Percentiles rank a stretch among this genome's conserved stretches.
Conservation (phyloP, 768 basidiomycete species). For the Podaxis sp. region DNA sequence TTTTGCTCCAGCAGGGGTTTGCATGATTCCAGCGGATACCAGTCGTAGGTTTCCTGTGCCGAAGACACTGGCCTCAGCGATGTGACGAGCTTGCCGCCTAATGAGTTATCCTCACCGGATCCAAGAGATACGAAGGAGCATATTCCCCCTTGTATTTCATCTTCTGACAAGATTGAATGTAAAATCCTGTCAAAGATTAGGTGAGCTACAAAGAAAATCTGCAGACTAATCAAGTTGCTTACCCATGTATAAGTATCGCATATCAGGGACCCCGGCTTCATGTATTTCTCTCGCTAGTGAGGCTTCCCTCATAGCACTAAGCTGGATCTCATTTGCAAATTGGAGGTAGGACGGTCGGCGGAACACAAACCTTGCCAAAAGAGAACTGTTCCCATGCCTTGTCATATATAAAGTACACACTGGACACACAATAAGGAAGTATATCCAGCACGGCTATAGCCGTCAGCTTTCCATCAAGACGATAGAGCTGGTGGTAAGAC, state of each 20-base stretch:
- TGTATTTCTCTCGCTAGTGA: constrained; percentile 75
- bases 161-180: constrained; percentile 89
- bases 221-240: constrained; percentile 18
- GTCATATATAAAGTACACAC: constrained; percentile 89
- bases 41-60: constrained; percentile 71
- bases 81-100: neutral
- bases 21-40: constrained; percentile 69
- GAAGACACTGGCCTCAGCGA: neutral
- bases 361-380: constrained; percentile 65
- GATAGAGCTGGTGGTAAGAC: constrained; percentile 90
- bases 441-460: constrained; percentile 91
- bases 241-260: constrained; percentile 90
- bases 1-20: constrained; percentile 59
- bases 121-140: constrained; percentile 80
- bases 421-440: constrained; percentile 81
- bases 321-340: constrained; percentile 35
- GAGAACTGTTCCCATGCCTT: constrained; percentile 66
- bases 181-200: constrained; percentile 64
- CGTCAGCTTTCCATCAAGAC: constrained; percentile 76
- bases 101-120: constrained; percentile 58
- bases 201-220: neutral
- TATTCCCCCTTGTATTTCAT: constrained; percentile 98
- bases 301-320: constrained; percentile 84
- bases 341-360: neutral
- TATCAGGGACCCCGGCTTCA: constrained; percentile 58